Evolutionary conservation across 1,284 basidiomycete species (phyloP), one percentile per base, ranked within the genome.

Genomic region (Cryptococcus neoformans): DNA sequence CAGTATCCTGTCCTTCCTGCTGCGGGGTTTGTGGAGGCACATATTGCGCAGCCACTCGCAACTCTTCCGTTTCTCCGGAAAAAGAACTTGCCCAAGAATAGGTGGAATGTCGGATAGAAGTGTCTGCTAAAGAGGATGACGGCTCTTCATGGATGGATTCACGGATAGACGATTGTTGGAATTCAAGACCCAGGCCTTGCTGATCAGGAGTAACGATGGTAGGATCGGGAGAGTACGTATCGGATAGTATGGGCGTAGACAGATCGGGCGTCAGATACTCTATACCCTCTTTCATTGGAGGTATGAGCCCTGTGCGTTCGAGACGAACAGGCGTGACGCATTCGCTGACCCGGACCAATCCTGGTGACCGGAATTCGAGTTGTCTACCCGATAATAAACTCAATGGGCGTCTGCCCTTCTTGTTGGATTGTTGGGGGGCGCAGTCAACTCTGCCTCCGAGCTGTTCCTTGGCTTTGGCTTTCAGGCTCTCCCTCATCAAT

Each of bases 41-140:
- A 51, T 71, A 71, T 12, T 66, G 67, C 1, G 69, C 67, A 2
- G 69, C 65, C 11, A 60, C 54, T 1, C 67, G 59, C 12, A 71
- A 56, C 39, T 71, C 69, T 21, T 50, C 55, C 1, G 69, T 69
- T 55, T 71, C 69, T 28, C 69, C 69, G 4, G 67, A 69, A 57
- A 71, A 71, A 2, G 57, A 60, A 5, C 63, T 64, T 4, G 69
- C 69, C 69, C 69, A 71, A 1, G 67, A 69, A 54, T 71, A 71
- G 6, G 69, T 58, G 4, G 59, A 69, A 11, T 66, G 65, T 44
- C 60, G 57, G 34, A 57, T 28, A 2, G 50, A 40, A 6, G 62
- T 63, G 14, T 53, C 36, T 16, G 57, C 58, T n/a, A 52, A 52
- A 6, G 49, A 41, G 16, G 46, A 37, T 16, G 55, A 48, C 14